phyloP scores from a whole-genome alignment of 352 stramenopile species.

The Pythium periplocum region DNA sequence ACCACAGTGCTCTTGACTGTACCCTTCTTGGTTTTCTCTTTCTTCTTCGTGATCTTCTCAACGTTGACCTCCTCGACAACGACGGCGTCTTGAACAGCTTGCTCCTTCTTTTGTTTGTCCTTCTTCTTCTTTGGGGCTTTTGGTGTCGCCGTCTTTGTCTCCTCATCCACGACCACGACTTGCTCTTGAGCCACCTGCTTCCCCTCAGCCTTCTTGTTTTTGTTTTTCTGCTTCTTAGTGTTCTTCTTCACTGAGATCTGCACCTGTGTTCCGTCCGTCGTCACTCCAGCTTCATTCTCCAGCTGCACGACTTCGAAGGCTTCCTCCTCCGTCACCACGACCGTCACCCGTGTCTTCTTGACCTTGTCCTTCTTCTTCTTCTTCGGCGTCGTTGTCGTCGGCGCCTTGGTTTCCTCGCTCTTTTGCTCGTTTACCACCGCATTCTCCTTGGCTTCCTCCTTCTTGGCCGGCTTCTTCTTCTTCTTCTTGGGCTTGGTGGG shows the following conservation, averaged over 20 bases:
- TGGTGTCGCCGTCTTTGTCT: constrained; percentile 3
- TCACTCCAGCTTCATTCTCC: constrained; percentile 2
- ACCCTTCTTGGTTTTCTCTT: constrained; percentile 5
- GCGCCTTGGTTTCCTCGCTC: not conserved
- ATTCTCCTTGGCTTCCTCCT: constrained; percentile 7
- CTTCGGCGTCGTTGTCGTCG: no score
- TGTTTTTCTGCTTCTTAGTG: constrained; percentile 10
- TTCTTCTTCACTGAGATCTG: constrained; percentile 11
- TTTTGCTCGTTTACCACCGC: not conserved
- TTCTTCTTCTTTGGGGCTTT: constrained; percentile 7
- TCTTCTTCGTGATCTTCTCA: constrained; percentile 7
- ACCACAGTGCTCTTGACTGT: not conserved
- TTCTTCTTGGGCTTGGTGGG: not conserved
- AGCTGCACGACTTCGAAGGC: constrained; percentile 11
- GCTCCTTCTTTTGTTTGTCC: constrained; percentile 3
- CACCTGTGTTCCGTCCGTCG: constrained; percentile 4
- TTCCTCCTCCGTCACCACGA: constrained; percentile 8
- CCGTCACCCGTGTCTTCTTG: constrained; percentile 10
- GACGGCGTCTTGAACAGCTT: constrained; percentile 1
- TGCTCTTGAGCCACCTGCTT: not conserved
- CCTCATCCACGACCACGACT: constrained; percentile 2
- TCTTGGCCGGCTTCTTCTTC: constrained; percentile 4
- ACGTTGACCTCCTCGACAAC: constrained; percentile 3
- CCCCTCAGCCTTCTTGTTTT: constrained; percentile 1
- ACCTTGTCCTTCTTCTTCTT: constrained; percentile 6